phyloP scores from a whole-genome alignment of 2,329 filamentous ascomycete genomes.

The Plenodomus tracheiphilus region DNA sequence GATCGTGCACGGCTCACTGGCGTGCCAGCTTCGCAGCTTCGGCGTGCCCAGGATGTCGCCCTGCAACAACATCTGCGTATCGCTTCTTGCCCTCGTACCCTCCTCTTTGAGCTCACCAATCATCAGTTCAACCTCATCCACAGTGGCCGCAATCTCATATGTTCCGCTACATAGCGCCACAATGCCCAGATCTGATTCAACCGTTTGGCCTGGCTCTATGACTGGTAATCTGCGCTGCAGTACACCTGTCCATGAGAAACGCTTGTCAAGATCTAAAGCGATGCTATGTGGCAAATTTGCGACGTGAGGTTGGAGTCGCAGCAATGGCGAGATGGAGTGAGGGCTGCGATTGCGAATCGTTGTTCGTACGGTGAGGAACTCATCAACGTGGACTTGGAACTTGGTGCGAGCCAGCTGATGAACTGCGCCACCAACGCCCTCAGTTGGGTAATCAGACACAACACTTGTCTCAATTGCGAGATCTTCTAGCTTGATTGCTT shows the following conservation, averaged over 20 bases:
- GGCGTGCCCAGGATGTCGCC: constrained; percentile 38
- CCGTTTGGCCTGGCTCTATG: constrained; percentile 61
- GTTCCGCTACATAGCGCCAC: constrained; percentile 77
- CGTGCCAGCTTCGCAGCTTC: constrained; percentile 50
- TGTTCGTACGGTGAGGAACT: constrained; percentile 71
- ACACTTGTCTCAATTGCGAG: constrained; percentile 62
- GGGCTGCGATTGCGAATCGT: constrained; percentile 73
- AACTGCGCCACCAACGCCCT: background rate
- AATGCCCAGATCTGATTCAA: constrained; percentile 68
- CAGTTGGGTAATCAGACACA: constrained; percentile 13
- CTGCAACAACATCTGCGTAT: constrained; percentile 31
- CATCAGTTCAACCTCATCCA: constrained; percentile 74
- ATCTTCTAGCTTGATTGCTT: constrained; percentile 80
- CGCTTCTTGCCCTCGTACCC: constrained; percentile 25
- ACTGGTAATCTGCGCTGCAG: constrained; percentile 73
- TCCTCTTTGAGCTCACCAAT: constrained; percentile 19
- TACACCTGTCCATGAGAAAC: constrained; percentile 82
- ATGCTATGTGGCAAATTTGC: constrained; percentile 71
- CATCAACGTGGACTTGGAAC: constrained; percentile 58
- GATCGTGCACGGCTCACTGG: constrained; percentile 51
- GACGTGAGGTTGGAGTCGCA: constrained; percentile 77
- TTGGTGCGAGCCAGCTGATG: constrained; percentile 49
- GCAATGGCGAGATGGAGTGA: constrained; percentile 68
- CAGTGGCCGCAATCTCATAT: constrained; percentile 77
- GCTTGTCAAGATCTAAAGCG: constrained; percentile 79